Evolutionary conservation across 768 basidiomycete species (phyloP), one percentile per base, ranked within the genome.

Genomic region (Boletus rubropictus): DNA sequence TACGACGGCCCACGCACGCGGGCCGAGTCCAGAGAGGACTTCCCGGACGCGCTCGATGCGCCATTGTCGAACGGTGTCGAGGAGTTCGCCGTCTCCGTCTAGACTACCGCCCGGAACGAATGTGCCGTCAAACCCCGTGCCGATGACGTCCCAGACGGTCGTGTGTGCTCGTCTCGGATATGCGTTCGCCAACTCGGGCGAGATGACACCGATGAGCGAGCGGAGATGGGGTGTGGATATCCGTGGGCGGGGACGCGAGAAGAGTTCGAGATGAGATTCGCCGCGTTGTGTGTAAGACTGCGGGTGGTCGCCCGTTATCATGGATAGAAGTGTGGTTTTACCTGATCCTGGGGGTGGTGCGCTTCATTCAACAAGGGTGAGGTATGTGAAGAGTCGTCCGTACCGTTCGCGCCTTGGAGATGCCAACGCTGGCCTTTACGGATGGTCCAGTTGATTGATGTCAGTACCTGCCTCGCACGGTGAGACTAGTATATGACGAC

Each of bases 301-400:
- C 0, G 95, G 95, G 64, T 98, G 95, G 61, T 95, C 92, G 21
- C 95, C 95, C 0, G 91, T 91, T 32, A 99, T 69, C 25, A 97
- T 66, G 15, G 94, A 83, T 18, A 97, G 74, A 6, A 97, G 82
- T 0, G 95, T 98, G 1, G 93, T 93, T 70, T 98, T 99, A 14
- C 95, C 95, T 0, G 90, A 92, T 37, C 95, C 89, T 89, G 18
- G 4, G 20, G 12, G 15, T 4, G 24, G 7, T 0, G 12, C 21
- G 7, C 4, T 42, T 31, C 12, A 15, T 34, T 38, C 17, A 7
- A 38, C 15, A 18, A 14, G 14, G n/a, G n/a, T n/a, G 21, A 27
- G 35, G 6, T 11, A 7, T 18, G n/a, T 3, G 22, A 17, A 29
- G 25, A 12, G 25, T 4, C 2, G 2, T 10, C 1, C 70, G 28